Percentiles rank a stretch among this genome's conserved stretches.
These are phyloP conservation scores for Fusarium pilosicola DNA, from an alignment of 2,329 filamentous ascomycete genomes.

Conservation along the genomic window DNA sequence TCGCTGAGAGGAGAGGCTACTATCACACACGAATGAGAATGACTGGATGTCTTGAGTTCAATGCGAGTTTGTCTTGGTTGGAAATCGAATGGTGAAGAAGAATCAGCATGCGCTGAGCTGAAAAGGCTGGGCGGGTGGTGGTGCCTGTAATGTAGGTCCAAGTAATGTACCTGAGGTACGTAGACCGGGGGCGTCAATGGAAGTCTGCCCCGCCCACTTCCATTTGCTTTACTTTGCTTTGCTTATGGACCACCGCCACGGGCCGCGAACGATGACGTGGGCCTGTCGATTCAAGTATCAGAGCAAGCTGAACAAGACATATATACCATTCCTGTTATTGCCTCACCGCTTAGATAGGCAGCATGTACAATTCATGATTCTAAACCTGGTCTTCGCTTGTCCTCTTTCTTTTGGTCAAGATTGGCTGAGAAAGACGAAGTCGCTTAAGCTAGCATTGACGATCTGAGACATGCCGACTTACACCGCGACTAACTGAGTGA, in stretches of 20 bases:
- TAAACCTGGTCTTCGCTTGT: neutral
- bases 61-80: neutral
- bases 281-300: constrained; percentile 9
- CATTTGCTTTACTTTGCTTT: constrained; percentile 2
- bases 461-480: constrained; percentile 13
- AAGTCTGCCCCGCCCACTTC: constrained; percentile 25
- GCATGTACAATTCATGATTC: neutral
- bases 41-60: neutral
- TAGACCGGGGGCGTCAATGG: neutral
- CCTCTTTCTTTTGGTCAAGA: neutral
- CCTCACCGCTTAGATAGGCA: constrained; percentile 6
- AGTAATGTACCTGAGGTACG: neutral
- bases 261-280: constrained; percentile 43
- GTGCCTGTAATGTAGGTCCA: neutral
- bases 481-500: neutral
- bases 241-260: constrained; percentile 30
- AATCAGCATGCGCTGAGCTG: constrained; percentile 24
- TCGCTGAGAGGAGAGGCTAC: constrained; percentile 4
- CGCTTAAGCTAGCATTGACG: neutral
- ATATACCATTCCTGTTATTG: neutral
- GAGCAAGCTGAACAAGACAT: neutral
- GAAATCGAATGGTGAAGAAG: constrained; percentile 7
- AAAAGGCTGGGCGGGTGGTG: constrained; percentile 6
- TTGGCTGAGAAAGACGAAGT: neutral
- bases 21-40: neutral